phyloP scores from a whole-genome alignment of 345 rosid species.

The Populus simonii region DNA sequence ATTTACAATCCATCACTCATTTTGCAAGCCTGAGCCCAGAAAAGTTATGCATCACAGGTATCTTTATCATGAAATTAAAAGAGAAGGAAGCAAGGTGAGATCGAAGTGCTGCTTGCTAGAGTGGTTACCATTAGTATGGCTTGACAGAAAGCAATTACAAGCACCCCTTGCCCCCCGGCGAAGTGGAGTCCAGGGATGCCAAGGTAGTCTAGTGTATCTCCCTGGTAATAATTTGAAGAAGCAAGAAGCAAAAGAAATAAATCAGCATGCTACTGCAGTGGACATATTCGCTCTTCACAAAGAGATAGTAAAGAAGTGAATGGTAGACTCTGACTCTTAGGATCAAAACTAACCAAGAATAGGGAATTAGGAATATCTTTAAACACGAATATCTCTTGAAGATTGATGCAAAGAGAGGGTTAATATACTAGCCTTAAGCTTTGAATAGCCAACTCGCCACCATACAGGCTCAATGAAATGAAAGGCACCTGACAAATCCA shows the following conservation, averaged over 20 bases:
- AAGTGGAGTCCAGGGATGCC: slow-evolving; percentile 92
- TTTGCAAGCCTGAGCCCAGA: not conserved
- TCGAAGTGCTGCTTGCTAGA: not conserved
- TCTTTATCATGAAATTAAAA: not conserved
- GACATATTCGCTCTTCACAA: not conserved
- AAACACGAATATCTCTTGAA: not conserved
- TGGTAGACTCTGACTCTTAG: not conserved
- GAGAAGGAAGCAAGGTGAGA: not conserved
- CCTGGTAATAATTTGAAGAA: slow-evolving; percentile 39
- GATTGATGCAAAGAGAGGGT: not conserved
- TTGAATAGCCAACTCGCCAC: slow-evolving; percentile 95
- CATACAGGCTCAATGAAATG: slow-evolving; percentile 86
- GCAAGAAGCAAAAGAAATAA: not conserved
- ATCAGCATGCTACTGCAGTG: not conserved
- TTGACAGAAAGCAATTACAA: slow-evolving; percentile 85
- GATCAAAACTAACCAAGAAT: not conserved
- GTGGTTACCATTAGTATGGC: slow-evolving; percentile 71
- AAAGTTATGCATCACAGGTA: not conserved
- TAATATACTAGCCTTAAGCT: slow-evolving; percentile 57
- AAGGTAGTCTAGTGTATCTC: slow-evolving; percentile 87
- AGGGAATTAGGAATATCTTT: not conserved
- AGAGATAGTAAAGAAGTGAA: not conserved
- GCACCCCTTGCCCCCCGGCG: slow-evolving; percentile 93
- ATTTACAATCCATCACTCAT: not conserved
- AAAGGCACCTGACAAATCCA: slow-evolving; percentile 65